Evolutionary conservation across 2,329 filamentous ascomycete species (phyloP).

Genomic region (Cladosporium halotolerans): DNA sequence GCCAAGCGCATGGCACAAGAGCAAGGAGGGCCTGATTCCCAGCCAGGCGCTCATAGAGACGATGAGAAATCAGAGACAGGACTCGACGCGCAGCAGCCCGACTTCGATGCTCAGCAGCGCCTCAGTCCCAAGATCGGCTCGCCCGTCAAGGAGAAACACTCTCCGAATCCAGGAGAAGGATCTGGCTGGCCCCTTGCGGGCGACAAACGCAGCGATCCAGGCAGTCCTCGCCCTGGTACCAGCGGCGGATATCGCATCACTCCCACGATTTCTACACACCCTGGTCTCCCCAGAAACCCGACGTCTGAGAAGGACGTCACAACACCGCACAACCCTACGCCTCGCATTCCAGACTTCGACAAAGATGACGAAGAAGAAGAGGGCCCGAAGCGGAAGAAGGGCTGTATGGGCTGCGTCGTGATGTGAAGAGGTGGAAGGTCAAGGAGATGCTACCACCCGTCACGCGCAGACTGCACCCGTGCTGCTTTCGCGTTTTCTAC

Average conservation of each 20-base stretch:
- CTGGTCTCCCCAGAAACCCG: conserved; percentile 19
- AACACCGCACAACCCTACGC: conserved; percentile 33
- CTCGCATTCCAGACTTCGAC: conserved; percentile 49
- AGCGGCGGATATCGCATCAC: conserved; percentile 43
- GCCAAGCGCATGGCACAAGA: conserved; percentile 87
- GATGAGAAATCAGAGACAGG: background rate
- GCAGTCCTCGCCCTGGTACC: conserved; percentile 32
- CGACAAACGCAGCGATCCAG: conserved; percentile 20
- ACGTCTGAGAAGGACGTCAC: conserved; percentile 15
- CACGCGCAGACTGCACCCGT: background rate
- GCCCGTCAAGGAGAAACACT: conserved; percentile 16
- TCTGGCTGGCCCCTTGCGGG: conserved; percentile 23
- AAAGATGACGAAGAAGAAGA: conserved; percentile 44
- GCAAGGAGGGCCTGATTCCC: conserved; percentile 89
- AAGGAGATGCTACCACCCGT: background rate
- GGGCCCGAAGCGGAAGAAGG: conserved; percentile 47
- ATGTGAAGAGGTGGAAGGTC: conserved; percentile 49
- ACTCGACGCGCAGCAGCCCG: background rate
- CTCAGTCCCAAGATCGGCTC: conserved; percentile 25
- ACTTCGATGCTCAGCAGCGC: background rate
- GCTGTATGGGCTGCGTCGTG: conserved; percentile 66
- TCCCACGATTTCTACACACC: conserved; percentile 34
- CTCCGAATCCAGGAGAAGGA: conserved; percentile 9
- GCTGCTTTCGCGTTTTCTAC: background rate
- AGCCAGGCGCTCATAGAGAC: conserved; percentile 57